phyloP scores from a whole-genome alignment of 768 basidiomycete species.

The Termitomyces sp. region DNA sequence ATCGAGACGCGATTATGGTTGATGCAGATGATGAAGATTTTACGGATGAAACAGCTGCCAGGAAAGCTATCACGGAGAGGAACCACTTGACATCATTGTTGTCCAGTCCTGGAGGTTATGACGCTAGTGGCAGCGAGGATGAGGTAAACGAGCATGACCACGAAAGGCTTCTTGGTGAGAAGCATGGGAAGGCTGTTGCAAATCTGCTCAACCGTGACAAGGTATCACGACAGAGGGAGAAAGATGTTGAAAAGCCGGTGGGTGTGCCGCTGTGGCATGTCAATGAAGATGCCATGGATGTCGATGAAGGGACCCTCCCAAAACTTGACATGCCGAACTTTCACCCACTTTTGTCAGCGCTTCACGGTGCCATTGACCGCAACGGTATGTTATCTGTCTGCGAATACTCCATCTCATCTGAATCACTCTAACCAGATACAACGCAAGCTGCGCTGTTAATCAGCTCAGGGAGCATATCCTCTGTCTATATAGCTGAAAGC shows the following conservation, averaged over 20 bases:
- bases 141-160: conserved; percentile 27
- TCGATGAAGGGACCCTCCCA: conserved; percentile 5
- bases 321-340: conserved; percentile 12
- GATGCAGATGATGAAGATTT: conserved; percentile 30
- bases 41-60: conserved; percentile 33
- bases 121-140: conserved; percentile 15
- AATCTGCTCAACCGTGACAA: conserved; percentile 39
- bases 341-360: conserved; percentile 17
- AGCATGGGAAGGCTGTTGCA: conserved; percentile 35
- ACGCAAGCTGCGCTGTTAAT: conserved; percentile 33
- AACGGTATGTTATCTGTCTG: conserved; percentile 24
- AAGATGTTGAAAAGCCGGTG: conserved; percentile 17
- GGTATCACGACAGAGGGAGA: conserved; percentile 18
- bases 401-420: background rate
- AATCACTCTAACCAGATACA: conserved; percentile 28
- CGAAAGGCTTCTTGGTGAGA: conserved; percentile 32
- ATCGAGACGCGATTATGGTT: conserved; percentile 23
- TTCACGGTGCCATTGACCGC: conserved; percentile 24
- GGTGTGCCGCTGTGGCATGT: conserved; percentile 26
- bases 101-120: conserved; percentile 14
- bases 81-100: conserved; percentile 11
- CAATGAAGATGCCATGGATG: conserved; percentile 9
- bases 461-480: conserved; percentile 32
- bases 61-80: conserved; percentile 26
- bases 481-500: conserved; percentile 22